Evolutionary conservation across 805 yeast species (phyloP), one percentile per base, ranked within the genome.

Genomic region (Jamesozyma gamospora): DNA sequence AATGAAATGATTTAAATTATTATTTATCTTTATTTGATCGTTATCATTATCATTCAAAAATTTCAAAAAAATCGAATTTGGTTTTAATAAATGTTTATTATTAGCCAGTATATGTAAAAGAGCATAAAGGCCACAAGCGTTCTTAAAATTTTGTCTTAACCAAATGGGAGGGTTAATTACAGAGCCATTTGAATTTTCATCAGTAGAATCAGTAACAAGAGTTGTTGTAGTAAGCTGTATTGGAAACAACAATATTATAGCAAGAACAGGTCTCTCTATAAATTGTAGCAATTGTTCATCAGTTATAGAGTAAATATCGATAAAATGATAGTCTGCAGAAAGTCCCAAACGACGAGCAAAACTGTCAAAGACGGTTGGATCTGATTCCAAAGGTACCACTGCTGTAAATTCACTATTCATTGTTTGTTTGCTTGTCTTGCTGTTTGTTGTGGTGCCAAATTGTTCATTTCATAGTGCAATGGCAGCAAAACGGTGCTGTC

Each of bases 41-140:
- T 71, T 76, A 17, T 44, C 51, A 71, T 79, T 48, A 9, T 37
- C 28, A 3, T 34, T 13, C 25, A 51, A 24, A 37, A 43, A 63
- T 35, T 41, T 47, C 27, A 4, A 37, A 17, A 56, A 38, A n/a
- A 35, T 41, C 3, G 60, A 53, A 25, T 46, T 53, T 7, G 43
- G 28, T 3, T 40, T 39, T 21, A 58, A 37, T 13, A 66, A 40
- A 4, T 53, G 41, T 5, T 53, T 48, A 37, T 59, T 58, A 32
- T 68, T 68, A 5, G 70, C 58, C 8, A 73, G 49, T 0, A 78
- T 67, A 51, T 90, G 96, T 17, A 90, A 63, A 34, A 92, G 58
- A 0, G 95, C 97, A 60, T 82, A 85, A 26, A 94, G 71, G 4
- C 98, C 98, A 64, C 98, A 90, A 0, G 94, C 94, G 56, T 90